These are phyloP conservation scores for Apodospora peruviana DNA, from an alignment of 495 filamentous ascomycete species.

Conservation along the genomic window DNA sequence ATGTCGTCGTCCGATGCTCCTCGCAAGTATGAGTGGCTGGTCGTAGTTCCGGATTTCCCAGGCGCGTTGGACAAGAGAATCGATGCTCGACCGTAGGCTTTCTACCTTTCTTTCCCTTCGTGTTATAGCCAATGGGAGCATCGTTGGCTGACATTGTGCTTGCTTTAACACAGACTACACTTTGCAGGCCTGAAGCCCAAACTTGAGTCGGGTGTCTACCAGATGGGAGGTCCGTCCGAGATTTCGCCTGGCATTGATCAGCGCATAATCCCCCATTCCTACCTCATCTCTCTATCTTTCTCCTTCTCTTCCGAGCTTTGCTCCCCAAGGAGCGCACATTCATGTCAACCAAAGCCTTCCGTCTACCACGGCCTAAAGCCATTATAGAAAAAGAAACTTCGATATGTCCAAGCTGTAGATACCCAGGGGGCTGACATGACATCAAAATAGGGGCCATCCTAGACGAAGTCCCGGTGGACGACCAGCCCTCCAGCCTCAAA, in stretches of 20 bases:
- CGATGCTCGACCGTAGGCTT: conserved; percentile 62
- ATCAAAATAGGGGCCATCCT: conserved; percentile 67
- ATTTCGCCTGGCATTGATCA: not conserved
- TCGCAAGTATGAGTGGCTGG: conserved; percentile 70
- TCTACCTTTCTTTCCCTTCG: conserved; percentile 2
- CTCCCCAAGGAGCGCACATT: too few relatives aligned
- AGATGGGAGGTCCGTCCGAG: conserved; percentile 48
- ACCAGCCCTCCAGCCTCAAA: conserved; percentile 49
- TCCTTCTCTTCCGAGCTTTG: too few relatives aligned
- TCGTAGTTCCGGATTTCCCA: conserved; percentile 73
- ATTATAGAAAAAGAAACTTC: too few relatives aligned
- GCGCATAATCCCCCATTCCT: not conserved
- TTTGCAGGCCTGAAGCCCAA: conserved; percentile 43
- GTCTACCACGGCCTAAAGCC: too few relatives aligned
- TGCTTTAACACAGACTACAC: conserved; percentile 52
- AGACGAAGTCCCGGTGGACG: conserved; percentile 57
- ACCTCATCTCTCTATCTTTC: not conserved
- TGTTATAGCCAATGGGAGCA: not conserved
- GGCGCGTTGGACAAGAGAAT: conserved; percentile 62
- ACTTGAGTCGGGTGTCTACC: conserved; percentile 41
- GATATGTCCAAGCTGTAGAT: too few relatives aligned
- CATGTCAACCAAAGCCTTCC: too few relatives aligned
- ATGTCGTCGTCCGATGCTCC: conserved; percentile 40
- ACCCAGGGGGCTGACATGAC: too few relatives aligned
- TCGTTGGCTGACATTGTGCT: too few relatives aligned